Evolutionary conservation across 2,329 filamentous ascomycete genomes (phyloP), one percentile per base, ranked within the genome.

Genomic region (Dendryphion nanum): DNA sequence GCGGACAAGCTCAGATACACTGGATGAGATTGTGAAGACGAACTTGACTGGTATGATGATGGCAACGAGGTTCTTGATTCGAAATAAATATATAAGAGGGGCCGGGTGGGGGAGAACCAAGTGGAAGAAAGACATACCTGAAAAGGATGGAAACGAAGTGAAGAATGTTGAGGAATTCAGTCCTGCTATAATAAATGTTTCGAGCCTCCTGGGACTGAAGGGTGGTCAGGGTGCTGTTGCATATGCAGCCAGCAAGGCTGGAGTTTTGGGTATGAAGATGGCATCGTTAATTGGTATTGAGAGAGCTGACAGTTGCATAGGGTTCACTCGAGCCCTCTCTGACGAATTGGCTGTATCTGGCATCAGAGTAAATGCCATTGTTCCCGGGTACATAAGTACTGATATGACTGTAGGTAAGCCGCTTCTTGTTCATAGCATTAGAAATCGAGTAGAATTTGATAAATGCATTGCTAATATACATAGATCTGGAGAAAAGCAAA

Each of bases 361-460:
- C 33, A 76, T 95, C 41, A 76, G 89, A 19, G 84, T 87, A 32
- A 95, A 95, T 67, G 83, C 83, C 18, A 79, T 95, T 47, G 70
- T 91, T 29, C 89, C 89, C 1, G 89, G 89, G 5, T 95, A 91
- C 70, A 83, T 94, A 50, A 74, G 85, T 40, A 91, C 87, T 31
- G 77, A 81, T 33, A 94, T 95, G 87, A 88, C 85, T 50, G 67
- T 77, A 60, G 72, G 86, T 90, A 67, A 12, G 41, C 42, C 23
- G n/a, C 10, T 26, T 24, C 23, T 26, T 8, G 10, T 26, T 8
- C 23, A 26, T 26, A 26, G 23, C 15, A 13, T 20, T 17, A 28
- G n/a, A 29, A 15, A 4, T 12, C 23, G 34, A 37, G 7, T 26
- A n/a, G 34, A 35, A 40, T 35, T 18, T 17, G 16, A 23, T 33